These are phyloP conservation scores for Pyrenula aspistea DNA, from an alignment of 495 filamentous ascomycete species.

Conservation along the genomic window DNA sequence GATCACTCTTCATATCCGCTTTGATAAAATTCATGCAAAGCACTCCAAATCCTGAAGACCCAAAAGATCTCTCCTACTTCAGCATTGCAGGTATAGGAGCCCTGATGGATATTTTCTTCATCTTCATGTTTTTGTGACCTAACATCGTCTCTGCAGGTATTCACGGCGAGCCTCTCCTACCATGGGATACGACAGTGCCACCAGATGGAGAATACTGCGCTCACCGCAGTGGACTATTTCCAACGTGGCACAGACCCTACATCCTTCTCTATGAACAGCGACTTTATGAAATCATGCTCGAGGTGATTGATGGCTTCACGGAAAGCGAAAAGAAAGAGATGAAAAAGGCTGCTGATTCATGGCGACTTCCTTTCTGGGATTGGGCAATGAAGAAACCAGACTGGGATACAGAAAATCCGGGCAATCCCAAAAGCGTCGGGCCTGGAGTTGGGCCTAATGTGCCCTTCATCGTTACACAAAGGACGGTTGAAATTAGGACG, in stretches of 20 bases:
- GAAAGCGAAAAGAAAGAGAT: not conserved
- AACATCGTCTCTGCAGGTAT: not conserved
- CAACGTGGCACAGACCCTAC: conserved; percentile 6
- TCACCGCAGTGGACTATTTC: not conserved
- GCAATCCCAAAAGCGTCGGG: not conserved
- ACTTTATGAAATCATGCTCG: not conserved
- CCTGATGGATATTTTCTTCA: not conserved
- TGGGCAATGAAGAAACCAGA: not conserved
- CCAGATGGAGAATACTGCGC: not conserved
- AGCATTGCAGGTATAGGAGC: not conserved
- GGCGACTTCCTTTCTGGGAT: not conserved
- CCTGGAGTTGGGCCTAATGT: not conserved
- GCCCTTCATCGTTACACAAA: not conserved
- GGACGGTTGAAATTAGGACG: not conserved
- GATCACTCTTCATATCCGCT: conserved; percentile 2
- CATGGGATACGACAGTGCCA: not conserved
- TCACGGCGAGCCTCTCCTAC: not conserved
- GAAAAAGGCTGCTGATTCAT: not conserved
- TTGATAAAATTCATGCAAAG: conserved; percentile 2
- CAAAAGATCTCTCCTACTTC: not conserved
- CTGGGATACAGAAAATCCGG: not conserved
- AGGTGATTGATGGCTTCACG: not conserved
- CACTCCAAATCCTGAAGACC: not conserved
- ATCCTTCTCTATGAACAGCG: not conserved
- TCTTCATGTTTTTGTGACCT: not conserved